Base-by-base conservation (phyloP, 352 stramenopile species). In the Phytophthora hibernalis region DNA sequence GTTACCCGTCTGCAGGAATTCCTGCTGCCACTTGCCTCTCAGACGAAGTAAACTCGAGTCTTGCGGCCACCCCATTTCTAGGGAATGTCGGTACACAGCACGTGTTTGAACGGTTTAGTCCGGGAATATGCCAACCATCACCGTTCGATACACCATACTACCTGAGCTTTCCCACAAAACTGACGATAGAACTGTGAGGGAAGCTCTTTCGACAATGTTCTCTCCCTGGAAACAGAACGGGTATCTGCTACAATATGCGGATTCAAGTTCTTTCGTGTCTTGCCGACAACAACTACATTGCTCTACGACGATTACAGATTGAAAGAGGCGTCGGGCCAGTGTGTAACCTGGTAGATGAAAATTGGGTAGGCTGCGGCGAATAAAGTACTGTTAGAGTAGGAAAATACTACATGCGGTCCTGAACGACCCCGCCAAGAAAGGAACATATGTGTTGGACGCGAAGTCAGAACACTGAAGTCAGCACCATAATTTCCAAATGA, bases 351-450 rank as follows among this genome's bases (percentile, higher is more conserved):
- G 33, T 38, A 2, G 69, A 72, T 13, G 72, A 84, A 26, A 65
- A 63, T 2, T 84, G 76, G 76, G 60, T 84, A 11, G 72, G 70
- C 2, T 83, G 76, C 31, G 18, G 13, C 6, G 30, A 24, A 48
- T 38, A 37, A 21, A 30, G 33, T n/a, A 38, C n/a, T n/a, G n/a
- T n/a, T n/a, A n/a, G n/a, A n/a, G n/a, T n/a, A n/a, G n/a, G n/a
- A n/a, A n/a, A n/a, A n/a, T n/a, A n/a, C n/a, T n/a, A n/a, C n/a
- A n/a, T n/a, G n/a, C n/a, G n/a, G n/a, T n/a, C n/a, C n/a, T 31
- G 28, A 31, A 31, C 28, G 28, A 31, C 28, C 5, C 28, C 28
- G 6, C 10, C 28, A 28, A 28, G 24, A 28, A 28, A 28, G 3
- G 24, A 28, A 6, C 24, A 28, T 28, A 28, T 28, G 24, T 28